Evolutionary conservation across 2,329 filamentous ascomycete genomes (phyloP).

Genomic region (Cercospora brassicicola): DNA sequence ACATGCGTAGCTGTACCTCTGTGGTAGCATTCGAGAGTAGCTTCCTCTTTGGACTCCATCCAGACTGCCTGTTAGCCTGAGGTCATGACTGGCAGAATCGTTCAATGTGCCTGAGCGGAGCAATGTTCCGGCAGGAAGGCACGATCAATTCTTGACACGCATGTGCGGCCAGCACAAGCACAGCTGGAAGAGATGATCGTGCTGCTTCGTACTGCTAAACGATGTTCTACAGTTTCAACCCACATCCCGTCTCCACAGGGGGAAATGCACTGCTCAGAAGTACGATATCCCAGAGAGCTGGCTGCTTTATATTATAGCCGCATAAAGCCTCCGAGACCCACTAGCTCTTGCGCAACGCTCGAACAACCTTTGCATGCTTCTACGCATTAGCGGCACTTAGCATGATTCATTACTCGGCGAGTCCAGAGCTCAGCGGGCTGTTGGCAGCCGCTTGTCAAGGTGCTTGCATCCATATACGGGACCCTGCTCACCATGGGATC

Average conservation of each 20-base stretch:
- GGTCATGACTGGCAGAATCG: background rate
- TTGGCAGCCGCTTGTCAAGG: background rate
- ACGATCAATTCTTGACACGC: background rate
- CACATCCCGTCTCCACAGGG: background rate
- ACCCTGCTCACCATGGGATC: background rate
- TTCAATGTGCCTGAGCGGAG: background rate
- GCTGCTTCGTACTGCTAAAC: background rate
- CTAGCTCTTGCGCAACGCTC: background rate
- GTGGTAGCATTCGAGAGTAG: background rate
- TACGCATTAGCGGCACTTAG: background rate
- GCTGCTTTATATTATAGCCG: background rate
- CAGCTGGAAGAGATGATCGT: background rate
- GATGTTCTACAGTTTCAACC: background rate
- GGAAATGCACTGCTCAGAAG: background rate
- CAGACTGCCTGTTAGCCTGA: background rate
- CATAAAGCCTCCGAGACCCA: background rate
- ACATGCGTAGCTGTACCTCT: background rate
- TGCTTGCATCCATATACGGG: background rate
- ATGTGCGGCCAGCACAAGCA: background rate
- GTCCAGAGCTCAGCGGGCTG: background rate
- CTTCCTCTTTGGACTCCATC: background rate
- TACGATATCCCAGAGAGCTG: background rate
- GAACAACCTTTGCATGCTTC: background rate
- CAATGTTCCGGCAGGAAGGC: background rate
- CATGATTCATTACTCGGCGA: background rate